Evolutionary conservation across 2,329 filamentous ascomycete species (phyloP), one percentile per base, ranked within the genome.

Genomic region (Simplicillium aogashimaense): DNA sequence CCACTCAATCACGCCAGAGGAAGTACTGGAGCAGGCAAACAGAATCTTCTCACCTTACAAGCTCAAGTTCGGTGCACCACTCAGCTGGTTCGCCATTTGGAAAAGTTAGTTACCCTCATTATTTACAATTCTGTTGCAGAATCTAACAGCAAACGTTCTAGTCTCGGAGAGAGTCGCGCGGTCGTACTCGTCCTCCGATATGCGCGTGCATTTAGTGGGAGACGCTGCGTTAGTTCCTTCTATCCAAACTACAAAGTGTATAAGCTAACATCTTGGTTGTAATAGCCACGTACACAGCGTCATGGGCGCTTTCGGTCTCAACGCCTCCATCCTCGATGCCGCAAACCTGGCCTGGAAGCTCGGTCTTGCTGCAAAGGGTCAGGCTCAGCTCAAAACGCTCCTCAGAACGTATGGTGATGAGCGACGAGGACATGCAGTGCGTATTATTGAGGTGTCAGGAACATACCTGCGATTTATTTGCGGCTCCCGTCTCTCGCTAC

Each of bases 61-160:
- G 15, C 37, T 59, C 17, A 50, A 53, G 17, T 60, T 60, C 35
- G 57, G 46, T 1, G 43, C 50, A 4, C 47, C 55, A 1, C 37
- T 60, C 16, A 59, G 54, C 35, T 60, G 57, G 56, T 60, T 58
- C 38, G 53, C 57, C n/a, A 49, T 60, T 11, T 60, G 57, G 57
- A 53, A 53, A 40, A 51, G 52, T 54, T 43, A 29, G 44, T 35
- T 14, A n/a, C n/a, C n/a, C n/a, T n/a, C n/a, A n/a, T n/a, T n/a
- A n/a, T n/a, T n/a, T n/a, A n/a, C n/a, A n/a, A n/a, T n/a, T n/a
- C n/a, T n/a, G n/a, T n/a, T n/a, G n/a, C n/a, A n/a, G n/a, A n/a
- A n/a, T n/a, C 20, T 25, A 25, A 25, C 20, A 25, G 20, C 9
- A 9, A 25, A 5, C 6, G 5, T 25, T 25, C 20, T 25, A 25